Evolutionary conservation across 345 rosid species (phyloP).

Genomic region (Corymbia maculata): DNA sequence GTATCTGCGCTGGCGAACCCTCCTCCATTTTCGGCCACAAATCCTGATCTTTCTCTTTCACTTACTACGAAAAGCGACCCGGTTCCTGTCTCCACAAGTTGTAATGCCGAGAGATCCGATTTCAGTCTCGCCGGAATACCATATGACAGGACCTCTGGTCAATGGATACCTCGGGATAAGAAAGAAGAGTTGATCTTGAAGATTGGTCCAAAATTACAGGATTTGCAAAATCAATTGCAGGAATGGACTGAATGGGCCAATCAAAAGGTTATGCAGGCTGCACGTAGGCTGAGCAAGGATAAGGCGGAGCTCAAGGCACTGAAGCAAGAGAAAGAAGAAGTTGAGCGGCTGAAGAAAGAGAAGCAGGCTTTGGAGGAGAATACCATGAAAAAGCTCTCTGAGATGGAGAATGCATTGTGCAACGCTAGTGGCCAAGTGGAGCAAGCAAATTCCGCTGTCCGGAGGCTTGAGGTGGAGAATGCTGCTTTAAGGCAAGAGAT

Average conservation of each 20-base stretch:
- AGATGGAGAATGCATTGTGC: conserved; percentile 74
- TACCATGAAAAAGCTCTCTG: conserved; percentile 73
- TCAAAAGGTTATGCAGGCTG: conserved; percentile 96
- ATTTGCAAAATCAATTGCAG: conserved; percentile 62
- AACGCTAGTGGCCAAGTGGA: conserved; percentile 81
- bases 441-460: conserved; percentile 56
- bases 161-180: conserved; percentile 37
- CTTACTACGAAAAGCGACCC: conserved; percentile 31
- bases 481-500: conserved; percentile 56
- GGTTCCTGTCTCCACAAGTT: conserved; percentile 19
- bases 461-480: conserved; percentile 76
- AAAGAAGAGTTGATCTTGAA: conserved; percentile 49
- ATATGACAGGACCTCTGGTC: conserved; percentile 29
- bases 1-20: conserved; percentile 13
- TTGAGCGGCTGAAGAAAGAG: conserved; percentile 76
- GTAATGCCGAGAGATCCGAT: conserved; percentile 18
- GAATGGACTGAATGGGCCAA: conserved; percentile 97
- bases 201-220: conserved; percentile 38
- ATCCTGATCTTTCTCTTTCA: conserved; percentile 63
- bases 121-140: conserved; percentile 28
- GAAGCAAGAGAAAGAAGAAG: conserved; percentile 87
- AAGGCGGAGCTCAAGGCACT: conserved; percentile 75
- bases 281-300: conserved; percentile 75
- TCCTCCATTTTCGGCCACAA: conserved; percentile 23
- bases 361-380: conserved; percentile 66